Percentiles rank a stretch among this genome's conserved stretches.
Conservation (phyloP, 2,329 filamentous ascomycete species). For the Chaetothyriales sp. region DNA sequence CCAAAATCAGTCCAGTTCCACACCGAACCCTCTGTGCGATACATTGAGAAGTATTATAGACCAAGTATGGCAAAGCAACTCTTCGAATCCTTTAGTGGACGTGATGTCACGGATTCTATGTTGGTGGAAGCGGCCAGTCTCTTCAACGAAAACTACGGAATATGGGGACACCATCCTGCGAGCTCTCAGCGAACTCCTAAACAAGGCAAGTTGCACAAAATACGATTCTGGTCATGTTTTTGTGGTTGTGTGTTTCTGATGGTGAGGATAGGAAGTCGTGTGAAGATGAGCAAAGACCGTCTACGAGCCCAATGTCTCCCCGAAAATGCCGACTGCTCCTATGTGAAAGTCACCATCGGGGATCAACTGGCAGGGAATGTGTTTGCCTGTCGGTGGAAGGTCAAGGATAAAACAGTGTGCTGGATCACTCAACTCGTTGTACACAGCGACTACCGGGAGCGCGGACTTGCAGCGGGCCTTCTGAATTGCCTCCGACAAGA, state of each 20-base stretch:
- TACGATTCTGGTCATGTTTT: not conserved
- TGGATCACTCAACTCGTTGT: slow-evolving; percentile 31
- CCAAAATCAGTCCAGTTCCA: not conserved
- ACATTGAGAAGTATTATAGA: slow-evolving; percentile 1
- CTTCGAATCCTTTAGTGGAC: slow-evolving; percentile 18
- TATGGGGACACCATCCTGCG: slow-evolving; percentile 17
- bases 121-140: slow-evolving; percentile 22
- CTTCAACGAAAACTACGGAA: slow-evolving; percentile 24
- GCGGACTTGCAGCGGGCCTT: slow-evolving; percentile 21
- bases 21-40: not conserved
- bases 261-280: slow-evolving; percentile 14
- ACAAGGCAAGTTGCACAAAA: not conserved
- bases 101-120: slow-evolving; percentile 24
- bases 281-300: slow-evolving; percentile 16
- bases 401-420: slow-evolving; percentile 21
- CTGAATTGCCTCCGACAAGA: slow-evolving; percentile 1
- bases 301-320: slow-evolving; percentile 22
- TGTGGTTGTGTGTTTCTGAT: not conserved
- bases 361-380: slow-evolving; percentile 23
- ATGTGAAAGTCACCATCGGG: slow-evolving; percentile 22
- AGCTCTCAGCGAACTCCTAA: slow-evolving; percentile 1
- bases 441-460: slow-evolving; percentile 22
- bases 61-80: slow-evolving; percentile 3
- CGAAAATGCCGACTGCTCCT: slow-evolving; percentile 18
- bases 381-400: slow-evolving; percentile 24